These are phyloP conservation scores for Penicillium egyptiacum DNA, from an alignment of 495 filamentous ascomycete genomes.

Conservation along the genomic window DNA sequence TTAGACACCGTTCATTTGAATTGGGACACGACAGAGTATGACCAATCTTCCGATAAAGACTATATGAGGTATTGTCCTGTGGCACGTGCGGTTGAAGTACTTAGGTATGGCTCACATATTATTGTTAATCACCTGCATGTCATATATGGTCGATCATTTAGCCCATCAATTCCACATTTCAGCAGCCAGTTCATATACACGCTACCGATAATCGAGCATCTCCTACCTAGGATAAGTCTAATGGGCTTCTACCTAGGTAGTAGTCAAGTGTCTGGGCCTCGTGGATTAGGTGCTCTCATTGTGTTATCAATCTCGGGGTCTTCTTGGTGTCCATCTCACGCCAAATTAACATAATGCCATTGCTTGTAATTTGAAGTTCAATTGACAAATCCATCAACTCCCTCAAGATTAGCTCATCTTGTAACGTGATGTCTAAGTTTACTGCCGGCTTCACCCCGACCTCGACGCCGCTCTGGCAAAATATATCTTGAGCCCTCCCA, in stretches of 20 bases:
- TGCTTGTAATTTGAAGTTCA: neutral
- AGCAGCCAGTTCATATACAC: neutral
- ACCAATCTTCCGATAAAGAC: neutral
- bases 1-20: neutral
- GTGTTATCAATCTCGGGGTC: neutral
- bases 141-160: neutral
- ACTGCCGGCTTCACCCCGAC: neutral
- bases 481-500: neutral
- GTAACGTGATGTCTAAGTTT: neutral
- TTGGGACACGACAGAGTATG: neutral
- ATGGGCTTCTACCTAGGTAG: neutral
- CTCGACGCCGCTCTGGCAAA: conserved; percentile 7
- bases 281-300: neutral
- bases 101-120: neutral
- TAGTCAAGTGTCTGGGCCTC: neutral
- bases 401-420: neutral
- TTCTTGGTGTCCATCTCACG: neutral
- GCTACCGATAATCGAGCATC: neutral
- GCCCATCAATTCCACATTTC: neutral
- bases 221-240: neutral
- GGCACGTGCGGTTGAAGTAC: neutral
- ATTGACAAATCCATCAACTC: neutral
- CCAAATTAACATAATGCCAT: neutral
- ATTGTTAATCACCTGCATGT: neutral
- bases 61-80: neutral